Percentiles rank a stretch among this genome's conserved stretches.
Conservation (phyloP, 1,284 basidiomycete species). For the Takashimella tepidaria region DNA sequence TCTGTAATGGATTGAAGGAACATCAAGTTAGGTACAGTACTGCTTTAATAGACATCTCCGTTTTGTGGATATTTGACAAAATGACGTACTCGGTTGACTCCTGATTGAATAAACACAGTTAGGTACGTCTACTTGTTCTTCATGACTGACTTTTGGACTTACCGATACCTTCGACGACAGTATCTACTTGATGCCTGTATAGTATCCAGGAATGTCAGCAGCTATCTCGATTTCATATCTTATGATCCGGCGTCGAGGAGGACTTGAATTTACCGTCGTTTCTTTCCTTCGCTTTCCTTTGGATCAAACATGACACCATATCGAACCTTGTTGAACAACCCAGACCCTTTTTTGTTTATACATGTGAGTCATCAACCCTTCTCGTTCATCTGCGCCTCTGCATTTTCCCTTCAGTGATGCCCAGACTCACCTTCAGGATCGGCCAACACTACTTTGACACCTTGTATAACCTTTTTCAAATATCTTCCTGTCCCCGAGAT, state of each 20-base stretch:
- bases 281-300: conserved; percentile 91
- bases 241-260: not conserved
- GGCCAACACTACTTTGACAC: conserved; percentile 68
- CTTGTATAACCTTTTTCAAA: conserved; percentile 54
- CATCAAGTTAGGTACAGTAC: no score
- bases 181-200: conserved; percentile 61
- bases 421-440: conserved; percentile 76
- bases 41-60: no score
- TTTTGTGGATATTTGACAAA: no score
- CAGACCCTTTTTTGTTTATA: conserved; percentile 55
- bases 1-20: conserved; percentile 16
- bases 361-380: not conserved
- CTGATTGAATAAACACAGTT: conserved; percentile 1
- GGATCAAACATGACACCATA: conserved; percentile 89
- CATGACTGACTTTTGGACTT: no score
- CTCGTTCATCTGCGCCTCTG: not conserved
- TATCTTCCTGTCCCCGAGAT: conserved; percentile 79
- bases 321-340: conserved; percentile 91
- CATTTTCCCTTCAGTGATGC: no score
- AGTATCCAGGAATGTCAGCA: not conserved
- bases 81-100: conserved; percentile 63
- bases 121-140: no score
- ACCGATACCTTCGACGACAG: conserved; percentile 72
- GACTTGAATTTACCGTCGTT: conserved; percentile 55
- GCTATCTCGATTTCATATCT: not conserved